Evolutionary conservation across 306 rosid species (phyloP), one percentile per base, ranked within the genome.

Genomic region (Lotus japonicus): DNA sequence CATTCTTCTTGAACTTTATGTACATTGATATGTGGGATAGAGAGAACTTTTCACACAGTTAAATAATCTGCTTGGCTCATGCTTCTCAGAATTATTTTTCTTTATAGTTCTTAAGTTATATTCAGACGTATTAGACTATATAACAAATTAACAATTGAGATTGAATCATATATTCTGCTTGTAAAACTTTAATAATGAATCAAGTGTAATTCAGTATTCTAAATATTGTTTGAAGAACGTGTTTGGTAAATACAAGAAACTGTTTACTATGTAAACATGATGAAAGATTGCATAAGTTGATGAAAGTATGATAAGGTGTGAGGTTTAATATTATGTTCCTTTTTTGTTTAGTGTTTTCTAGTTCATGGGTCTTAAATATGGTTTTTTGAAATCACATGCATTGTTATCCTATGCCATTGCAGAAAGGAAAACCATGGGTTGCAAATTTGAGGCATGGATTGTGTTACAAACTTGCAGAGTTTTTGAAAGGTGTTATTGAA

Each of bases 161-260:
- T 62, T 10, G 11, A 49, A 63, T 55, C 72, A 18, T 42, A 60
- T 71, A 44, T 55, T 61, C n/a, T 72, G 9, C 56, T 64, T 49
- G 39, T 21, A 19, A 57, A 11, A 42, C 16, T 59, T 72, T 49
- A 38, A 18, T 62, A 26, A 39, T 63, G 43, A 71, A 59, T 38
- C 58, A 50, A 35, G 54, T 48, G 21, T 46, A 49, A 59, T 57
- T 66, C 18, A 15, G 21, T 33, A 42, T 59, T 62, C 36, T 11
- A 63, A 62, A 39, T 64, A 43, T 58, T 58, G 23, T 18, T 51
- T 53, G 43, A 46, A 73, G 60, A 49, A 45, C 50, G n/a, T 52
- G 9, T 66, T 19, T 62, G 38, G 57, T 11, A 35, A 44, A 16
- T 35, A 23, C 48, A 52, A 14, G 41, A 11, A 38, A 39, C 35